Percentiles rank a stretch among this genome's conserved stretches.
Conservation (phyloP, 2,329 filamentous ascomycete species). For the Alternaria atra region DNA sequence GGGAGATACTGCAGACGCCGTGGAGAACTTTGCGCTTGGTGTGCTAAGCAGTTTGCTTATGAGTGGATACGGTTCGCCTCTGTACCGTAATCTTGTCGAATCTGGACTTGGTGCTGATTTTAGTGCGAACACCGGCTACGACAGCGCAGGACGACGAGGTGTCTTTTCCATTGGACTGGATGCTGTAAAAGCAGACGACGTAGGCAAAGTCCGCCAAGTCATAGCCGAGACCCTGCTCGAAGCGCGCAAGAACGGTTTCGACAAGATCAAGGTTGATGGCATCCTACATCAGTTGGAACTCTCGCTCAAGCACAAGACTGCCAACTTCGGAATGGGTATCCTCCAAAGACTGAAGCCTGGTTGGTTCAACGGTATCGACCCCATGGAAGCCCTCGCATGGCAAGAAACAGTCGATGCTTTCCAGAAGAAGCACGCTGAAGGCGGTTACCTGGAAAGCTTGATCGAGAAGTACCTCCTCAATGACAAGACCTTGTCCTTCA, state of each 20-base stretch:
- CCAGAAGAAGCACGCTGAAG: slow-evolving; percentile 76
- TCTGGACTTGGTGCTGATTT: slow-evolving; percentile 90
- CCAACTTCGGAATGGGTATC: slow-evolving; percentile 90
- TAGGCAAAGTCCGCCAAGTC: slow-evolving; percentile 77
- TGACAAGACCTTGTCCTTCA: slow-evolving; percentile 87
- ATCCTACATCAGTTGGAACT: slow-evolving; percentile 93
- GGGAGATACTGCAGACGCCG: slow-evolving; percentile 80
- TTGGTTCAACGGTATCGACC: slow-evolving; percentile 96
- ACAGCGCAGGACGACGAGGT: slow-evolving; percentile 76
- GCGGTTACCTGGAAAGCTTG: slow-evolving; percentile 82
- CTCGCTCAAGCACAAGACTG: slow-evolving; percentile 94
- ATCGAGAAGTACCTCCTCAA: slow-evolving; percentile 91
- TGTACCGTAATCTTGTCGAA: slow-evolving; percentile 90
- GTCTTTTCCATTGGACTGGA: slow-evolving; percentile 92
- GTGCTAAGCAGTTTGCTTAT: slow-evolving; percentile 85
- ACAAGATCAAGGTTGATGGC: slow-evolving; percentile 88
- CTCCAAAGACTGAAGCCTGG: slow-evolving; percentile 87
- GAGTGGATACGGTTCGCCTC: slow-evolving; percentile 93
- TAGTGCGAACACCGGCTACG: slow-evolving; percentile 93
- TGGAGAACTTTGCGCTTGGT: slow-evolving; percentile 88
- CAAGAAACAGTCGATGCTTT: slow-evolving; percentile 88
- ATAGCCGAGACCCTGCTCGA: slow-evolving; percentile 77
- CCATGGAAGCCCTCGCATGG: slow-evolving; percentile 90
- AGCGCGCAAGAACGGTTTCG: slow-evolving; percentile 79
- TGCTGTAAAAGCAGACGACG: slow-evolving; percentile 83